Evolutionary conservation across 2,329 filamentous ascomycete genomes (phyloP).

Genomic region (Xylaria sp.): DNA sequence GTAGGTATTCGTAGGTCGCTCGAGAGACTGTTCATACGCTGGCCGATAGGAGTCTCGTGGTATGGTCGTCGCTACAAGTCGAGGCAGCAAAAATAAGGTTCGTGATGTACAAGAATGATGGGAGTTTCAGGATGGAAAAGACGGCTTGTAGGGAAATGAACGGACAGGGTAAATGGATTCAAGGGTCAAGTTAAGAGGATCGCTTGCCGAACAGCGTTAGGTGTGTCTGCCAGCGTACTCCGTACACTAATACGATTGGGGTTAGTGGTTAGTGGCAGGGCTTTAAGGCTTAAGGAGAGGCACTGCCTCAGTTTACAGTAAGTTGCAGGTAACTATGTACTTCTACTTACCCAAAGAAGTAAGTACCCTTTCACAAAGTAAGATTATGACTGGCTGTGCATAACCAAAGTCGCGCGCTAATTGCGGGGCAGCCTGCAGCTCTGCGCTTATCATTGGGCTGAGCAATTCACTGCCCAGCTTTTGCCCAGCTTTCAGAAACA

Average conservation of each 20-base stretch:
- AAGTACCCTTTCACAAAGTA: background rate
- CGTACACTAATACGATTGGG: no score
- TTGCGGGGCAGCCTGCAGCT: constrained; percentile 20
- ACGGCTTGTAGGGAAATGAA: constrained; percentile 25
- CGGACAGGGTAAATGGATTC: constrained; percentile 19
- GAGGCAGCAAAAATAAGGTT: background rate
- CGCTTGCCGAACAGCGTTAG: constrained; percentile 20
- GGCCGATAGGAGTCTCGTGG: background rate
- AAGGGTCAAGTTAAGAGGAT: constrained; percentile 3
- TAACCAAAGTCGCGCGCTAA: background rate
- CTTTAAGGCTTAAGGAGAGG: background rate
- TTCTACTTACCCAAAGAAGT: background rate
- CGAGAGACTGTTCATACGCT: background rate
- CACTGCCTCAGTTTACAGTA: background rate
- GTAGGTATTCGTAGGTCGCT: background rate
- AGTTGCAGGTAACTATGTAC: no score
- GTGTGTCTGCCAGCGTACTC: background rate
- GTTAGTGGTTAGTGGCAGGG: background rate
- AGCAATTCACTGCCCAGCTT: constrained; percentile 13
- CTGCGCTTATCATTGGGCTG: constrained; percentile 7
- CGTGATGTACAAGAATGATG: constrained; percentile 1
- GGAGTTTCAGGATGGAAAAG: constrained; percentile 17
- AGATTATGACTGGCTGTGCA: background rate
- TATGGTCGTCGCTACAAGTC: constrained; percentile 1
- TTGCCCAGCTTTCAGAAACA: background rate